Conservation (phyloP, 306 rosid species). For the Castanea sativa region DNA sequence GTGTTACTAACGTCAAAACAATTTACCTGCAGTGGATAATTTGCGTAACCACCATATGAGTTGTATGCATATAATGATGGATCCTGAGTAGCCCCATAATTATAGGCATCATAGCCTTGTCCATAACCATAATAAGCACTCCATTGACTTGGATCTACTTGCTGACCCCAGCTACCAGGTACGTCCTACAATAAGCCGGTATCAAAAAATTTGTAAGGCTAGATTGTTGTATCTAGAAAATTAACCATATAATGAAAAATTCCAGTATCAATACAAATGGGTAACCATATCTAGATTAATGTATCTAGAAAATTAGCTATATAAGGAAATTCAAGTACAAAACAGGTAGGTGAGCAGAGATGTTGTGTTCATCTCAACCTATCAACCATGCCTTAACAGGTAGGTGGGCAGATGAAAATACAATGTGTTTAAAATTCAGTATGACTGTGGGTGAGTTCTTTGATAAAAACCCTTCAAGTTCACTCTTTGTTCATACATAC, state of each 20-base stretch:
- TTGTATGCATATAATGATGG: conserved; percentile 75
- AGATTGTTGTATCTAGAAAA: neutral
- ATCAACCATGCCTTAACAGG: neutral
- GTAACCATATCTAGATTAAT: neutral
- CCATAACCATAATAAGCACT: conserved; percentile 80
- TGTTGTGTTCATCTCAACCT: neutral
- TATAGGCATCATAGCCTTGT: conserved; percentile 83
- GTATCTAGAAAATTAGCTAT: neutral
- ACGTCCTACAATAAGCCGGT: conserved; percentile 46
- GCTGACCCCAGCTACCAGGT: conserved; percentile 70
- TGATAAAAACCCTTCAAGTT: neutral
- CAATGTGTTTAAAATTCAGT: neutral
- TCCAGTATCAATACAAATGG: neutral
- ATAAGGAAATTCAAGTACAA: neutral
- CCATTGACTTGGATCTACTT: conserved; percentile 81
- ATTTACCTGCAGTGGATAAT: conserved; percentile 76
- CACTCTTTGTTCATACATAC: neutral
- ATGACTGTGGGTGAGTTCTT: neutral
- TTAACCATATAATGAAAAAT: neutral
- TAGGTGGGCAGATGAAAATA: neutral
- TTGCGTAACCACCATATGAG: conserved; percentile 75
- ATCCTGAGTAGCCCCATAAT: conserved; percentile 69
- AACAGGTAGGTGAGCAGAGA: neutral
- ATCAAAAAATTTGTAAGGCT: conserved; percentile 12
- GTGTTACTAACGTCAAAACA: conserved; percentile 11